These are phyloP conservation scores for Suhomyces xylopsoci DNA, from an alignment of 805 yeast genomes.

Conservation along the genomic window DNA sequence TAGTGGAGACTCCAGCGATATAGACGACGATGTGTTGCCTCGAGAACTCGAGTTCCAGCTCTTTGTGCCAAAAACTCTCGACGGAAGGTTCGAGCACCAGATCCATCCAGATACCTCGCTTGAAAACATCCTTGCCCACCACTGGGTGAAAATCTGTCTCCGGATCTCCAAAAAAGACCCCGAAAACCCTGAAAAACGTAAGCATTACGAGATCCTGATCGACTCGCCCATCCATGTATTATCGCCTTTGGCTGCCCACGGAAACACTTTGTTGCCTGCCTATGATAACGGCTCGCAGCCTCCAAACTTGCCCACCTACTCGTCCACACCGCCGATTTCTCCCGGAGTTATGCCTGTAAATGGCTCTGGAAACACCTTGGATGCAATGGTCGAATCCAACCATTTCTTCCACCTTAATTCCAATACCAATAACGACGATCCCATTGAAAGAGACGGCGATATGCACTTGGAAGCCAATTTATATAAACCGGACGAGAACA, in stretches of 20 bases:
- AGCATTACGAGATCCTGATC: constrained; percentile 90
- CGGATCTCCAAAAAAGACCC: constrained; percentile 70
- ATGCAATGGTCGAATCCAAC: constrained; percentile 16
- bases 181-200: constrained; percentile 55
- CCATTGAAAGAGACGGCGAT: constrained; percentile 35
- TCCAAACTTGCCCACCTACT: constrained; percentile 20
- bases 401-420: constrained; percentile 29
- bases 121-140: constrained; percentile 80
- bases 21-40: constrained; percentile 57
- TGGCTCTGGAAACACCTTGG: constrained; percentile 13
- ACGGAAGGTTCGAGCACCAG: constrained; percentile 43
- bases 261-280: constrained; percentile 73
- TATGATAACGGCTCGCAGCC: constrained; percentile 39
- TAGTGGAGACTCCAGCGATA: constrained; percentile 16
- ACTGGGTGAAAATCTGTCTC: constrained; percentile 90
- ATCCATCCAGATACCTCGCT: constrained; percentile 86
- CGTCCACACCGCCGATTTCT: constrained; percentile 48
- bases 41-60: constrained; percentile 83
- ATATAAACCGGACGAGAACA: constrained; percentile 48
- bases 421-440: constrained; percentile 25
- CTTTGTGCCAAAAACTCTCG: constrained; percentile 71
- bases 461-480: constrained; percentile 45
- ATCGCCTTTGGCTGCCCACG: constrained; percentile 74
- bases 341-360: constrained; percentile 54
- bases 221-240: constrained; percentile 91